These are phyloP conservation scores for Leccinum fallax DNA, from an alignment of 1,284 basidiomycete genomes.

Conservation along the genomic window DNA sequence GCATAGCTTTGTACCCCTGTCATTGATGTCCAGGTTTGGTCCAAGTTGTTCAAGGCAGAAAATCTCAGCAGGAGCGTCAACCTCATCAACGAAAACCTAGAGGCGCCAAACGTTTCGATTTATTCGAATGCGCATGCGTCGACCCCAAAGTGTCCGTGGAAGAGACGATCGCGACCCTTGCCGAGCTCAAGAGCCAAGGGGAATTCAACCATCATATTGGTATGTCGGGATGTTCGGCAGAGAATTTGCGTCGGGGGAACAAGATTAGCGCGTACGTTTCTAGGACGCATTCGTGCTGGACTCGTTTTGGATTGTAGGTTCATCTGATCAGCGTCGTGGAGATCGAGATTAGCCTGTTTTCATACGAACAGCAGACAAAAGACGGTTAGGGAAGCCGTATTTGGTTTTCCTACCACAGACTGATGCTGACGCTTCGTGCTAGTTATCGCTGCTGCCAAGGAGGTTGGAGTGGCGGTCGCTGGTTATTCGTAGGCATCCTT, in stretches of 20 bases:
- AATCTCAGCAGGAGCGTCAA: no score
- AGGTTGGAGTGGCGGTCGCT: no score
- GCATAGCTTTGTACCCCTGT: no score
- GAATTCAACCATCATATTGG: slow-evolving; percentile 49
- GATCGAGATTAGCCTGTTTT: slow-evolving; percentile 47
- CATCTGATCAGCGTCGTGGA: no score
- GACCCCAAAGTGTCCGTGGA: no score
- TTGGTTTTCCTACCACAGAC: neutral
- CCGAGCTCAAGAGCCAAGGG: slow-evolving; percentile 40
- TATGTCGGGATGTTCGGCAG: slow-evolving; percentile 53
- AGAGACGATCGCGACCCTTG: slow-evolving; percentile 30
- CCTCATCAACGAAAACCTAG: no score
- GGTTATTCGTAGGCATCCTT: no score
- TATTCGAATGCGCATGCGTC: no score
- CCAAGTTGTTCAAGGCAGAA: no score
- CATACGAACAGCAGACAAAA: slow-evolving; percentile 45
- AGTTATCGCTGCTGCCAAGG: no score
- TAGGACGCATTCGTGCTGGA: neutral
- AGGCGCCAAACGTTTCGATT: no score
- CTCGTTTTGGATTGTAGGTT: neutral
- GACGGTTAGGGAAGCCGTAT: slow-evolving; percentile 31
- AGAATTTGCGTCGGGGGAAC: slow-evolving; percentile 51
- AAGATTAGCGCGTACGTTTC: slow-evolving; percentile 24
- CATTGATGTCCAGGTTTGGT: no score
- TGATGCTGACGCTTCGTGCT: neutral